Evolutionary conservation across 805 yeast genomes (phyloP).

Genomic region (Lipomyces japonicus): DNA sequence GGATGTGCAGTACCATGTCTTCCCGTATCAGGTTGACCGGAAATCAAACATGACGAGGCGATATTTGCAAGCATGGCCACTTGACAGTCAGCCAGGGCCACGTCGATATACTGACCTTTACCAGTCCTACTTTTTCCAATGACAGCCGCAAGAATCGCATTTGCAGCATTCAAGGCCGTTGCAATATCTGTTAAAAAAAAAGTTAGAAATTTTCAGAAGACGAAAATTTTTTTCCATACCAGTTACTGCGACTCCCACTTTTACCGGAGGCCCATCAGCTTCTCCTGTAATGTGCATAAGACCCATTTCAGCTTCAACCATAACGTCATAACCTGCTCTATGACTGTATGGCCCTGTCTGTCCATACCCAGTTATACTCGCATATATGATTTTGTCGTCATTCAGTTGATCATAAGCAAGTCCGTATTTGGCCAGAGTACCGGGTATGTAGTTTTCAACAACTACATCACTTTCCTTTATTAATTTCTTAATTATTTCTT

Average conservation of each 20-base stretch:
- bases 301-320: slow-evolving; percentile 47
- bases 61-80: slow-evolving; percentile 42
- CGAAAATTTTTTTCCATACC: slow-evolving; percentile 1
- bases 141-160: slow-evolving; percentile 41
- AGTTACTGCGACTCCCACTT: slow-evolving; percentile 45
- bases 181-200: slow-evolving; percentile 36
- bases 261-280: slow-evolving; percentile 42
- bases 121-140: slow-evolving; percentile 37
- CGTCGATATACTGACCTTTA: slow-evolving; percentile 41
- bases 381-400: slow-evolving; percentile 36
- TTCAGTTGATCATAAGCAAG: slow-evolving; percentile 36
- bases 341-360: slow-evolving; percentile 42
- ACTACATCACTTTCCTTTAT: slow-evolving; percentile 38
- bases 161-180: slow-evolving; percentile 41
- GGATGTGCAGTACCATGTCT: slow-evolving; percentile 45
- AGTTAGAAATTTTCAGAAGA: background rate
- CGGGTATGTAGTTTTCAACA: slow-evolving; percentile 43
- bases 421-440: slow-evolving; percentile 39
- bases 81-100: slow-evolving; percentile 42
- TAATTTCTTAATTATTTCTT: slow-evolving; percentile 34
- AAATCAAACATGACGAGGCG: slow-evolving; percentile 40
- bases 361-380: slow-evolving; percentile 44
- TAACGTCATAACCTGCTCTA: slow-evolving; percentile 45
- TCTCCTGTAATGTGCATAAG: slow-evolving; percentile 46
- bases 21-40: slow-evolving; percentile 42